Evolutionary conservation across 2,329 filamentous ascomycete species (phyloP), one percentile per base, ranked within the genome.

Genomic region (Neonectria hederae): DNA sequence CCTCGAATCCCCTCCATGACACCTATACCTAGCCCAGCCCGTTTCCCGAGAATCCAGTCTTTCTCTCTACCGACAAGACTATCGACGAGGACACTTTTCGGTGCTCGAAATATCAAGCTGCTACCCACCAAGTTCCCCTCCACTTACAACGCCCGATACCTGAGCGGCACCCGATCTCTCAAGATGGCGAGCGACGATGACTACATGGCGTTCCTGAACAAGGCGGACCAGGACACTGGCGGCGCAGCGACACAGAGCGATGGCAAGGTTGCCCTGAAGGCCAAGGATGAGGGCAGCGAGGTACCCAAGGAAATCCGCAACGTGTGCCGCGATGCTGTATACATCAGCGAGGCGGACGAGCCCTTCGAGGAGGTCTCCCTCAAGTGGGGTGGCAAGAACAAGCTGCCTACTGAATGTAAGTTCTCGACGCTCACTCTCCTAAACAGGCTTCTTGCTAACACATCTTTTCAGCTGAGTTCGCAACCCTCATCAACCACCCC

Each of bases 151-250:
- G 32, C 54, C 53, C 66, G 69, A 69, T 45, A 48, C 55, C 66
- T 76, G 40, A 69, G 68, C 46, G 72, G 59, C 43, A 70, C 71
- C 24, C 54, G 43, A 57, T 13, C 63, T 35, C 59, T 70, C 21
- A 83, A 61, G 17, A 93, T 92, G 90, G 87, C 89, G 8, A 90
- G 89, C 58, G 93, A 97, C 83, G 89, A 92, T 65, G 91, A 92
- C 66, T 97, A 97, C 83, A 87, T 89, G 79, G 84, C 90, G 64
- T 97, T 97, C 76, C 84, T 97, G 62, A 86, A 96, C 76, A 96
- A 96, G 82, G 93, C 93, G 58, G 97, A 97, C 81, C 83, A 89
- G 74, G 90, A 94, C 76, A 90, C 91, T 60, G 64, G 75, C 10
- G 63, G 67, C 66, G 66, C 62, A 9, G 17, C 71, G 10, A 58